Base-by-base conservation (phyloP, 805 yeast species). In the Lipomyces anomalus region DNA sequence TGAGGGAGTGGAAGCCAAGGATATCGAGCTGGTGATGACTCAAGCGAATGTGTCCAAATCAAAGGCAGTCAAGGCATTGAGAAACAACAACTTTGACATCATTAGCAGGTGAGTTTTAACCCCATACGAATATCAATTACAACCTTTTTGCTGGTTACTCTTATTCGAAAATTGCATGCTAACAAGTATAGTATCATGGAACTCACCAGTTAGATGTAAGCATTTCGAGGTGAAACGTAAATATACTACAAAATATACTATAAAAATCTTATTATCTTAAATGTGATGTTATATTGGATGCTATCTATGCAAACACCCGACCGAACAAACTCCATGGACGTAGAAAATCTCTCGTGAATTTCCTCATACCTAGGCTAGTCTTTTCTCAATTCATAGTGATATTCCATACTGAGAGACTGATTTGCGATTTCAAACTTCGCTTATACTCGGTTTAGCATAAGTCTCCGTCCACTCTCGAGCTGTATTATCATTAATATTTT, bases 41-140 rank as follows among this genome's bases (percentile, higher is more conserved):
- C 98, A 90, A 75, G 84, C 97, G 62, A 82, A 80, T 63, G 92
- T 80, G 53, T 77, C 95, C 46, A 82, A 88, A 74, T 79, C 78
- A 61, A 85, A 86, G 76, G 97, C 97, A 56, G 85, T 79, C 61
- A 84, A 83, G 69, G 95, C 97, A 60, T 77, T 92, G 69, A 83
- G 76, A 68, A 82, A 77, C 58, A 87, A 89, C 75, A 78, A 84
- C 61, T 88, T 89, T 69, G 97, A 92, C 69, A 81, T 92, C 71
- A 97, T 92, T 66, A 88, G 89, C 67, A 90, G 53, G 49, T 45
- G 9, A 11, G 48, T 40, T 6, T 17, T 11, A 26, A 9, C 11
- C 13, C 11, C 30, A 26, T 13, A 9, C 11, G 13, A 26, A n/a
- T n/a, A n/a, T n/a, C n/a, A n/a, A n/a, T n/a, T n/a, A n/a, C n/a